These are phyloP conservation scores for Fraxinus excelsior DNA, from an alignment of 257 asterid genomes.

Conservation along the genomic window DNA sequence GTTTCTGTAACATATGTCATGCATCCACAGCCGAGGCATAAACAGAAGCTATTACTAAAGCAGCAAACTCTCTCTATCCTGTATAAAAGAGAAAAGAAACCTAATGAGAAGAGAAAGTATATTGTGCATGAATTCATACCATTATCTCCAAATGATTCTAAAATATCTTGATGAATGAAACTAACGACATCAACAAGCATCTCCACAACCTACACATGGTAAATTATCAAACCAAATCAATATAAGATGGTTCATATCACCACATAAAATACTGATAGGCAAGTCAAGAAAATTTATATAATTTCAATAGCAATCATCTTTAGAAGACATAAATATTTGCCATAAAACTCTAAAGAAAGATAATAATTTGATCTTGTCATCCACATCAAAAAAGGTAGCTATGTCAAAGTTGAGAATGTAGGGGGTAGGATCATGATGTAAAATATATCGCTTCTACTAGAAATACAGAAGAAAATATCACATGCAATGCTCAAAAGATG, in stretches of 20 bases:
- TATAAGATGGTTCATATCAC: background rate
- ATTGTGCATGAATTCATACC: conserved; percentile 43
- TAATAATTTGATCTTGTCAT: background rate
- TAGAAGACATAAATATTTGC: background rate
- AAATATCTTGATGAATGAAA: conserved; percentile 82
- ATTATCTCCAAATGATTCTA: conserved; percentile 70
- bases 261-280: background rate
- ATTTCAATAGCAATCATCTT: background rate
- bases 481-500: too few species aligned
- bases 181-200: conserved; percentile 91
- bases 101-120: background rate
- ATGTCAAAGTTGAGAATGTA: background rate
- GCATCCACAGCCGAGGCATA: background rate
- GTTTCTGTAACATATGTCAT: background rate
- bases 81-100: background rate
- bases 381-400: background rate
- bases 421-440: conserved; percentile 3
- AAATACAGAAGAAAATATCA: background rate
- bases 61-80: conserved; percentile 2
- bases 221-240: background rate
- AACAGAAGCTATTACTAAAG: background rate
- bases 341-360: background rate
- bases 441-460: background rate
- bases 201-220: conserved; percentile 75
- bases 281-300: background rate